phyloP scores from a whole-genome alignment of 208 protist species.

The Leishmania major region DNA sequence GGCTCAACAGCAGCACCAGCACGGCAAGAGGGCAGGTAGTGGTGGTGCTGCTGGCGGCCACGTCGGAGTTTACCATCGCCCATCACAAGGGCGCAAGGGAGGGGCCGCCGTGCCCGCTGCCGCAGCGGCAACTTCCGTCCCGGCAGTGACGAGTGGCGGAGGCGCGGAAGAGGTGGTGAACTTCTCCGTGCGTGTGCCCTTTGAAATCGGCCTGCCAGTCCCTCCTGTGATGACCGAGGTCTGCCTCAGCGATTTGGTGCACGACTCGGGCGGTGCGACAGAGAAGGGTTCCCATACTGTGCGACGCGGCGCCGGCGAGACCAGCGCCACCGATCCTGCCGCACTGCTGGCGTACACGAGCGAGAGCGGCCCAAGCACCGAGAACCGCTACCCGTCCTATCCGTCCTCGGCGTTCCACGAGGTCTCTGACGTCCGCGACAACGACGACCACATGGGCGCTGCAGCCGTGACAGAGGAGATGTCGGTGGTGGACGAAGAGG shows the following conservation, averaged over 20 bases:
- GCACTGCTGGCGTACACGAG: not conserved
- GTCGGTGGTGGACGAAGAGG: slow-evolving; percentile 9
- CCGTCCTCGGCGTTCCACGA: slow-evolving; percentile 34
- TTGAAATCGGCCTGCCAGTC: slow-evolving; percentile 25
- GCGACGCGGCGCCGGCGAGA: not conserved
- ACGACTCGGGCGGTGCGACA: not conserved
- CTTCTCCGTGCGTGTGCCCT: slow-evolving; percentile 30
- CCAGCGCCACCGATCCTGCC: slow-evolving; percentile 1
- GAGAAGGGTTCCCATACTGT: too few relatives aligned
- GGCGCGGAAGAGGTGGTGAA: slow-evolving; percentile 18
- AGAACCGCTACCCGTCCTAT: slow-evolving; percentile 18
- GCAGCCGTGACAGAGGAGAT: slow-evolving; percentile 14
- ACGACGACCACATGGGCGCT: slow-evolving; percentile 1
- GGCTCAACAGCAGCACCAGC: slow-evolving; percentile 23
- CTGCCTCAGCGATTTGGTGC: not conserved
- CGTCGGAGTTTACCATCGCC: not conserved
- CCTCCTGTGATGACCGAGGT: slow-evolving; percentile 5
- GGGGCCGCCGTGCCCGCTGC: not conserved
- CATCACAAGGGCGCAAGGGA: slow-evolving; percentile 1
- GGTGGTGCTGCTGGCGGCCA: not conserved
- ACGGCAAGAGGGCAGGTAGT: not conserved
- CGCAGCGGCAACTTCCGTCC: not conserved
- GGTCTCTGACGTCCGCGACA: slow-evolving; percentile 21
- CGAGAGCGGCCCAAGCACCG: slow-evolving; percentile 1
- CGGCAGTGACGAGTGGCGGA: not conserved